phyloP scores from a whole-genome alignment of 2,329 filamentous ascomycete genomes.

The Aspergillus neotritici region DNA sequence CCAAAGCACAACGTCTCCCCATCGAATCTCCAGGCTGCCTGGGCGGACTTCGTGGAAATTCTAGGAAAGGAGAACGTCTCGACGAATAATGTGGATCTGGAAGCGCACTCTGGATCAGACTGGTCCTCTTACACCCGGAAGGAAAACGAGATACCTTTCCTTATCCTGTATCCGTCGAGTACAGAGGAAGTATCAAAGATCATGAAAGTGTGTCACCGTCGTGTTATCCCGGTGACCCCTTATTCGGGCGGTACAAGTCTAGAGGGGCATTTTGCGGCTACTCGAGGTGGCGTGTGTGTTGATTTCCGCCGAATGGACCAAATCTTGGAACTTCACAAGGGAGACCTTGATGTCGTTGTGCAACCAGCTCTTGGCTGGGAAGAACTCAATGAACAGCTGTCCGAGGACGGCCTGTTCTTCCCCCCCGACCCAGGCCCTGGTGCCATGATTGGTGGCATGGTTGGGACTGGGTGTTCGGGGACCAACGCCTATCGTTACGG shows the following conservation, averaged over 20 bases:
- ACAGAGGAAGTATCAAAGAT: conserved; percentile 82
- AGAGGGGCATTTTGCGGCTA: conserved; percentile 83
- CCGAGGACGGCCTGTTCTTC: conserved; percentile 74
- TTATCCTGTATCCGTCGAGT: conserved; percentile 68
- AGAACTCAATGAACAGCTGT: conserved; percentile 70
- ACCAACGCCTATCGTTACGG: conserved; percentile 91
- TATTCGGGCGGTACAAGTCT: conserved; percentile 85
- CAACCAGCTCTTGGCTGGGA: conserved; percentile 86
- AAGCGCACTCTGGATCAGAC: conserved; percentile 55
- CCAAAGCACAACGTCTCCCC: conserved; percentile 53
- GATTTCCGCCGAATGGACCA: conserved; percentile 83
- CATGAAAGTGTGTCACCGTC: conserved; percentile 79
- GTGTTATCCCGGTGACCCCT: conserved; percentile 76
- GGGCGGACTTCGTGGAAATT: conserved; percentile 57
- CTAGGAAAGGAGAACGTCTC: conserved; percentile 60
- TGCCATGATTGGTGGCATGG: conserved; percentile 78
- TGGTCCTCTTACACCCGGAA: conserved; percentile 53
- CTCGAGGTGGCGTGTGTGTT: conserved; percentile 74
- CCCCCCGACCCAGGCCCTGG: conserved; percentile 87
- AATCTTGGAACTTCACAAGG: conserved; percentile 69
- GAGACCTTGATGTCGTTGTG: conserved; percentile 69
- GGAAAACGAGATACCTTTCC: conserved; percentile 41
- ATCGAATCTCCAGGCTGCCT: conserved; percentile 58
- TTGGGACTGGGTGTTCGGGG: conserved; percentile 53
- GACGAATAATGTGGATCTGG: conserved; percentile 49